Base-by-base conservation (phyloP, 352 stramenopile species). In the Peronospora destructor region DNA sequence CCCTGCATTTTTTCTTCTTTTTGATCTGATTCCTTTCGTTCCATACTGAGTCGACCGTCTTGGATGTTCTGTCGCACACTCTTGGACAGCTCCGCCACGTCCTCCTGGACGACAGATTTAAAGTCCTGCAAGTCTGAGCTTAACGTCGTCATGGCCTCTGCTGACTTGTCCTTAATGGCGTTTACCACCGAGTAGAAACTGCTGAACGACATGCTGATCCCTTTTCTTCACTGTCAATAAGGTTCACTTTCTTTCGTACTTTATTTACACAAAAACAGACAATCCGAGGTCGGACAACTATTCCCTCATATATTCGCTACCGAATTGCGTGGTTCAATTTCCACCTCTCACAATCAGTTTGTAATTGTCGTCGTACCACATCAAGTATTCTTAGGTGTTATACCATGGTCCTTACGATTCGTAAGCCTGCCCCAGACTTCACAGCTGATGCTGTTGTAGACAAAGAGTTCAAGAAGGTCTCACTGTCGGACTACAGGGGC, bases 381-480 rank as follows among this genome's bases (percentile, higher is more conserved):
- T 12, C 11, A 12, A 12, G 10, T 10, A 12, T 12, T 4, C 8
- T 32, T 12, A 3, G 12, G 7, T 12, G 10, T 12, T 0, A 32
- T 4, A 16, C 5, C 12, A 36, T 36, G 30, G 30, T 36, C 12
- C 67, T 78, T 29, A 85, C 61, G 43, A 84, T 93, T 59, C 68
- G 79, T 49, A 68, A 83, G 44, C 61, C 74, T 12, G 83, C 83
- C 3, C 83, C 83, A 9, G 64, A 67, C 33, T 94, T 94, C 68
- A 91, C 76, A 39, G 76, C 77, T 44, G 67, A 81, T 19, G 85
- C 85, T 38, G 74, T 95, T 19, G 67, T 95, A 13, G 49, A 93
- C 56, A 81, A 77, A 32, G 69, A 90, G 53, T 94, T 95, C 66
- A 84, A 85, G 69, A 76, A 66, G 29, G 49, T 96, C 28, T 88